A percentile compares a stretch with the other conserved stretches of the same genome.
Evolutionary conservation across 2,329 filamentous ascomycete genomes (phyloP).

Genomic region (Bisporella sp.): DNA sequence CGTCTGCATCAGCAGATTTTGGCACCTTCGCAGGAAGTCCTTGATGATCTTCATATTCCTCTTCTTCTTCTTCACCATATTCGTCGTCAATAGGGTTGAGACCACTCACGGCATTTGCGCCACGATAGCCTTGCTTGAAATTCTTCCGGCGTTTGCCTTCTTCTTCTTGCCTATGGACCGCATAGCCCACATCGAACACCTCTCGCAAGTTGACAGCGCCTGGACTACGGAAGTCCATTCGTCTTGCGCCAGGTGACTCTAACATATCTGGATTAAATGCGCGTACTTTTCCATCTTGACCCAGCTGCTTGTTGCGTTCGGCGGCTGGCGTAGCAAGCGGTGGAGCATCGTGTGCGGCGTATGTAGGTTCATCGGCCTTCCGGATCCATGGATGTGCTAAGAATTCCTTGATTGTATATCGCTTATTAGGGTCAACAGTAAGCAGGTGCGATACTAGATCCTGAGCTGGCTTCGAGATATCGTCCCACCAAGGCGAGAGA

Average conservation of each 20-base stretch:
- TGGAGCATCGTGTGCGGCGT: constrained; percentile 61
- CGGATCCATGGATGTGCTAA: constrained; percentile 91
- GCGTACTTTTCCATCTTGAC: constrained; percentile 29
- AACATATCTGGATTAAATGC: constrained; percentile 51
- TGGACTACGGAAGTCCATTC: constrained; percentile 90
- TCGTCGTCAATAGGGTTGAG: constrained; percentile 60
- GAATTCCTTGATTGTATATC: constrained; percentile 90
- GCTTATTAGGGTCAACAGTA: constrained; percentile 90
- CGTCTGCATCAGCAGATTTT: constrained; percentile 50
- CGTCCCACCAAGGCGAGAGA: constrained; percentile 98
- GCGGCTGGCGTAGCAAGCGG: constrained; percentile 62
- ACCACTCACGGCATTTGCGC: constrained; percentile 55
- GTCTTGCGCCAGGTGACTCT: constrained; percentile 52
- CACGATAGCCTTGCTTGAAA: constrained; percentile 61
- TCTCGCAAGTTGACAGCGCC: constrained; percentile 93
- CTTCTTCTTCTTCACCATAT: constrained; percentile 59
- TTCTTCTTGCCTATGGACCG: constrained; percentile 93
- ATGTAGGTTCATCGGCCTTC: constrained; percentile 59
- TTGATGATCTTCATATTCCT: constrained; percentile 50
- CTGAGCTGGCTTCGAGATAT: constrained; percentile 91
- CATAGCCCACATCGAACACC: constrained; percentile 97
- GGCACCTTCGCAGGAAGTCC: constrained; percentile 56
- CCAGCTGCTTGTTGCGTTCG: constrained; percentile 26
- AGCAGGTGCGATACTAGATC: constrained; percentile 90
- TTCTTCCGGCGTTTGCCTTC: constrained; percentile 89